Percentiles rank a stretch among this genome's conserved stretches.
phyloP scores from a whole-genome alignment of 176 grass and related monocot genomes.

The Triticum monococcum region DNA sequence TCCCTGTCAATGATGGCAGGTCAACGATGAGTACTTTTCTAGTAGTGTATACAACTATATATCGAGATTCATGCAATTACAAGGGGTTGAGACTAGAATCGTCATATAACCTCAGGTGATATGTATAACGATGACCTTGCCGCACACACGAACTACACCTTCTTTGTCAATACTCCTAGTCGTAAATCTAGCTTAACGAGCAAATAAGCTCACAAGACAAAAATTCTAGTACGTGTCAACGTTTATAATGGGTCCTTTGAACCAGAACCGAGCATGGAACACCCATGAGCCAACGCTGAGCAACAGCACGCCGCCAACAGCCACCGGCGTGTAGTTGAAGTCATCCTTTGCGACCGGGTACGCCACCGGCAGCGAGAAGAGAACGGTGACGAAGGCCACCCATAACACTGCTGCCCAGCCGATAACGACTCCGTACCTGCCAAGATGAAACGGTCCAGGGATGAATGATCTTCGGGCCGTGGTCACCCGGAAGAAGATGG shows the following conservation, averaged over 20 bases:
- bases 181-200: too few species aligned
- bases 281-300: slow-evolving; percentile 43
- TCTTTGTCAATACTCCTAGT: not conserved
- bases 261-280: slow-evolving; percentile 59
- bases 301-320: slow-evolving; percentile 54
- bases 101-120: too few species aligned
- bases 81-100: too few species aligned
- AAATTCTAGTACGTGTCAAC: slow-evolving; percentile 6
- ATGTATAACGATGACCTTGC: too few species aligned
- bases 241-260: slow-evolving; percentile 50
- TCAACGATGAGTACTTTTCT: too few species aligned
- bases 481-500: too few species aligned
- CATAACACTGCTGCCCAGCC: slow-evolving; percentile 58
- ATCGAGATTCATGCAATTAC: too few species aligned
- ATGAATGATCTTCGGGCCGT: not conserved
- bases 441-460: slow-evolving; percentile 62
- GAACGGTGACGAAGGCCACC: slow-evolving; percentile 55
- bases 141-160: too few species aligned
- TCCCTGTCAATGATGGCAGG: too few species aligned
- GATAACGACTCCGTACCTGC: not conserved
- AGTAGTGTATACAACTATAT: too few species aligned
- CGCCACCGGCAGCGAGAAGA: slow-evolving; percentile 77
- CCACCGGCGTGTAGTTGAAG: slow-evolving; percentile 68
- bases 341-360: slow-evolving; percentile 49
- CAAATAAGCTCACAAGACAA: not conserved